Evolutionary conservation across 2,329 filamentous ascomycete genomes (phyloP).

Genomic region (Karstenula rhodostoma): DNA sequence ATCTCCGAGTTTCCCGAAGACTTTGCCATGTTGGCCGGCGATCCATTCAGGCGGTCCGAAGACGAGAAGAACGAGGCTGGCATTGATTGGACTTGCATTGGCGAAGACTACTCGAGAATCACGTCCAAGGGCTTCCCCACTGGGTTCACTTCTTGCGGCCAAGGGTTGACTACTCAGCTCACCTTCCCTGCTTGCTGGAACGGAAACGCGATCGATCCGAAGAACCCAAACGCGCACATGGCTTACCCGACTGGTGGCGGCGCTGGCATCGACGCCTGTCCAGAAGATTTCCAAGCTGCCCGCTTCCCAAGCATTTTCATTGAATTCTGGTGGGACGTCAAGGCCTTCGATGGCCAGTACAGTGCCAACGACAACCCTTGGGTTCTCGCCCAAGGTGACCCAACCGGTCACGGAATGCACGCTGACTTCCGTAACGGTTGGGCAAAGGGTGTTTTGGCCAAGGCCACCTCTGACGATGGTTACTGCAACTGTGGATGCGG

Average conservation of each 20-base stretch:
- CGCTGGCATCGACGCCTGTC: constrained; percentile 44
- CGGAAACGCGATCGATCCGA: constrained; percentile 42
- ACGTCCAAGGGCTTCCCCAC: constrained; percentile 46
- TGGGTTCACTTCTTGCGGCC: constrained; percentile 48
- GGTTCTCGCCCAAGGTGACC: constrained; percentile 48
- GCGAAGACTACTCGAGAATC: constrained; percentile 29
- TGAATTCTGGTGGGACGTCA: constrained; percentile 51
- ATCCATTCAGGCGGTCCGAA: constrained; percentile 39
- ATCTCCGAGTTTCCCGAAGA: constrained; percentile 47
- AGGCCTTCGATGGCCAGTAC: constrained; percentile 44
- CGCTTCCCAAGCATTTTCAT: constrained; percentile 50
- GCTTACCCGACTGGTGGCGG: constrained; percentile 48
- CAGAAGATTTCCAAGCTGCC: constrained; percentile 38
- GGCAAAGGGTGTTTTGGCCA: constrained; percentile 47
- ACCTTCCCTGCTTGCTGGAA: constrained; percentile 52
- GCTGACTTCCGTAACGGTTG: constrained; percentile 51
- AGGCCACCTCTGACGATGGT: constrained; percentile 41
- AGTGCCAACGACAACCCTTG: constrained; percentile 40
- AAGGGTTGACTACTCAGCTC: constrained; percentile 45
- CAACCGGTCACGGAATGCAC: constrained; percentile 49
- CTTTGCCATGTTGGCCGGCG: constrained; percentile 49
- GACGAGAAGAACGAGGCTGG: constrained; percentile 40
- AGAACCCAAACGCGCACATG: constrained; percentile 46
- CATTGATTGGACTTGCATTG: constrained; percentile 46
- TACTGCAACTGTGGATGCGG: constrained; percentile 51